Conservation (phyloP, 208 protist species). For the Leptomonas pyrrhocoris region DNA sequence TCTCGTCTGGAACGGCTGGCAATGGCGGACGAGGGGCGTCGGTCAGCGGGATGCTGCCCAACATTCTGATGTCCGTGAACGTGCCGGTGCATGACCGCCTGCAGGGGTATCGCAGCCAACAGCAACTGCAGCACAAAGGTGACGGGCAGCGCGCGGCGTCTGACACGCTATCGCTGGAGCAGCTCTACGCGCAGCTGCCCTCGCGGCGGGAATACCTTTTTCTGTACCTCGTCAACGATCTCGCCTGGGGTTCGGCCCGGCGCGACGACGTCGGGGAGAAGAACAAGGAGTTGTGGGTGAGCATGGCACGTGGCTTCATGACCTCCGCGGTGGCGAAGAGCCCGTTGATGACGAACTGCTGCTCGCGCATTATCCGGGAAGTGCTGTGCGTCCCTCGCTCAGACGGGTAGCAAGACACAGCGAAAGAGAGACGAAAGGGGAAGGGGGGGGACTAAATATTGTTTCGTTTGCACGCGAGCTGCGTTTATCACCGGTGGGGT, state of each 20-base stretch:
- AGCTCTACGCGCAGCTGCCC: slow-evolving; percentile 30
- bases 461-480: no score
- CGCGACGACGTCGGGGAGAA: slow-evolving; percentile 34
- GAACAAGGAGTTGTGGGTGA: slow-evolving; percentile 52
- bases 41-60: not conserved
- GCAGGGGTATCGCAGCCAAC: slow-evolving; percentile 6
- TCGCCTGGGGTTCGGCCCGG: slow-evolving; percentile 44
- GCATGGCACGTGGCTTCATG: slow-evolving; percentile 54
- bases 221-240: slow-evolving; percentile 58
- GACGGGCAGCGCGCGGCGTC: not conserved
- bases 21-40: not conserved
- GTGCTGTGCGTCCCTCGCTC: slow-evolving; percentile 42
- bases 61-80: not conserved
- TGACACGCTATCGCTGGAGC: not conserved
- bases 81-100: slow-evolving; percentile 17
- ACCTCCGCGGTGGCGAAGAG: slow-evolving; percentile 47
- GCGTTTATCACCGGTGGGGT: not conserved
- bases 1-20: not conserved
- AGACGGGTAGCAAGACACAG: not conserved
- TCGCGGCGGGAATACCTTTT: slow-evolving; percentile 59
- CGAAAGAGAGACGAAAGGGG: not conserved
- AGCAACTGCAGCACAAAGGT: not conserved
- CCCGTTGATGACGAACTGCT: slow-evolving; percentile 58
- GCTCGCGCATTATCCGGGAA: slow-evolving; percentile 54
- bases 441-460: no score